Evolutionary conservation across 306 rosid genomes (phyloP).

Genomic region (Fragaria nilgerrensis): DNA sequence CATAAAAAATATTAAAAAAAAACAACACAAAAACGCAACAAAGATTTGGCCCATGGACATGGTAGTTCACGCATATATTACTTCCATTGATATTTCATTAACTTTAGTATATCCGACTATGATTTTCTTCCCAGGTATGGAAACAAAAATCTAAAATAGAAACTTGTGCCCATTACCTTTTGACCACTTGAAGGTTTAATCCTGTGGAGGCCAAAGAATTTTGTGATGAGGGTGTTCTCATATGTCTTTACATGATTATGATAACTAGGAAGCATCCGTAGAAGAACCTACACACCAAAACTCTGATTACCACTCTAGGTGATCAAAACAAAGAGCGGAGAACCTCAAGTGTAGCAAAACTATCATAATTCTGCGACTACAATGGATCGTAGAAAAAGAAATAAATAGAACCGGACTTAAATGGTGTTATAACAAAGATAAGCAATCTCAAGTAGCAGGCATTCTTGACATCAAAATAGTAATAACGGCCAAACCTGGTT

Average conservation of each 20-base stretch:
- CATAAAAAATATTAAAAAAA: not conserved
- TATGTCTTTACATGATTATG: constrained; percentile 86
- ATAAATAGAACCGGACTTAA: not conserved
- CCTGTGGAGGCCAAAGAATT: constrained; percentile 97
- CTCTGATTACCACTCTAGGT: constrained; percentile 29
- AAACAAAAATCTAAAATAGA: not conserved
- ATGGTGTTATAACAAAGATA: not conserved
- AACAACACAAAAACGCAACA: constrained; percentile 4
- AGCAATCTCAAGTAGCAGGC: not conserved
- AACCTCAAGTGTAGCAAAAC: constrained; percentile 1
- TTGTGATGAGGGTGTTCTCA: constrained; percentile 92
- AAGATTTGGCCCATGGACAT: constrained; percentile 12
- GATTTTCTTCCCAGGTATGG: too few species aligned
- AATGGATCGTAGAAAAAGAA: not conserved
- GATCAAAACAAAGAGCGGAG: constrained; percentile 10
- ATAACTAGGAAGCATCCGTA: constrained; percentile 95
- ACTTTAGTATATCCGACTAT: constrained; percentile 14
- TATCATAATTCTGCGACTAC: not conserved
- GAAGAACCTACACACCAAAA: constrained; percentile 69
- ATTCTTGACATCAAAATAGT: not conserved
- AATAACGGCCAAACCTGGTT: not conserved
- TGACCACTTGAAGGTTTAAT: constrained; percentile 95
- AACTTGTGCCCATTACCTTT: constrained; percentile 50
- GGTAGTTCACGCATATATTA: constrained; percentile 13
- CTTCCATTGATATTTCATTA: constrained; percentile 2